Conservation (phyloP, 2,329 filamentous ascomycete species). For the Paracorniculantispora psalliotae region DNA sequence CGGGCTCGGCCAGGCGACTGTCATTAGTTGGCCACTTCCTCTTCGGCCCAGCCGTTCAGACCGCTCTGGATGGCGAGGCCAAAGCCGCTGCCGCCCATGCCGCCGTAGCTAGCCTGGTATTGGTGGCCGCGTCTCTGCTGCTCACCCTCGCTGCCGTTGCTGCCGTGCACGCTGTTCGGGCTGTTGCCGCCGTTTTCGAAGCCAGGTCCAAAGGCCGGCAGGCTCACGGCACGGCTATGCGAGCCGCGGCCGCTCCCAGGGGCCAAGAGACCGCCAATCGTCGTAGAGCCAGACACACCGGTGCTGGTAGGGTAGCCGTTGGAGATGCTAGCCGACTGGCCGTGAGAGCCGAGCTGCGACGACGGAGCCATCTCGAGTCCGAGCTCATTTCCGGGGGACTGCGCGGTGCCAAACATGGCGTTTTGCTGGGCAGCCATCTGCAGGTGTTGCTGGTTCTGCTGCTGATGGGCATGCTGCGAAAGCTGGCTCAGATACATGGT, state of each 20-base stretch:
- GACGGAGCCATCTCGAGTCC: conserved; percentile 56
- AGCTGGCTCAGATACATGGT: conserved; percentile 91
- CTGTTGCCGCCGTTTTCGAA: conserved; percentile 56
- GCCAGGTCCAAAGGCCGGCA: conserved; percentile 66
- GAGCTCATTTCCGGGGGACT: conserved; percentile 53
- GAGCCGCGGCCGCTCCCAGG: conserved; percentile 59
- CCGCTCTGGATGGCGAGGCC: conserved; percentile 60
- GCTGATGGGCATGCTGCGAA: conserved; percentile 64
- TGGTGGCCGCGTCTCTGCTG: conserved; percentile 53
- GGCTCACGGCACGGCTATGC: conserved; percentile 78
- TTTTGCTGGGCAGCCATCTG: conserved; percentile 71
- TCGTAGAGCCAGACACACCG: conserved; percentile 55
- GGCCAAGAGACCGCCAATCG: conserved; percentile 71
- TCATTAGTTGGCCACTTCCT: conserved; percentile 56
- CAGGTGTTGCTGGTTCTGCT: conserved; percentile 71
- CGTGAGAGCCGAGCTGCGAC: conserved; percentile 56
- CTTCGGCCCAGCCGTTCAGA: conserved; percentile 63
- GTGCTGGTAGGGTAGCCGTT: conserved; percentile 56
- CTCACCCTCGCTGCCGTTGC: conserved; percentile 44
- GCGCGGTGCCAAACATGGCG: conserved; percentile 71
- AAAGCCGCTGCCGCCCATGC: conserved; percentile 51
- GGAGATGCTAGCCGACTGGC: conserved; percentile 61
- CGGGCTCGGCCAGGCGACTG: conserved; percentile 15
- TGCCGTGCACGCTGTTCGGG: conserved; percentile 43
- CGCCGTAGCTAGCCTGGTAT: conserved; percentile 59